phyloP scores from a whole-genome alignment of 768 basidiomycete genomes.

The Tricholoma sp. region DNA sequence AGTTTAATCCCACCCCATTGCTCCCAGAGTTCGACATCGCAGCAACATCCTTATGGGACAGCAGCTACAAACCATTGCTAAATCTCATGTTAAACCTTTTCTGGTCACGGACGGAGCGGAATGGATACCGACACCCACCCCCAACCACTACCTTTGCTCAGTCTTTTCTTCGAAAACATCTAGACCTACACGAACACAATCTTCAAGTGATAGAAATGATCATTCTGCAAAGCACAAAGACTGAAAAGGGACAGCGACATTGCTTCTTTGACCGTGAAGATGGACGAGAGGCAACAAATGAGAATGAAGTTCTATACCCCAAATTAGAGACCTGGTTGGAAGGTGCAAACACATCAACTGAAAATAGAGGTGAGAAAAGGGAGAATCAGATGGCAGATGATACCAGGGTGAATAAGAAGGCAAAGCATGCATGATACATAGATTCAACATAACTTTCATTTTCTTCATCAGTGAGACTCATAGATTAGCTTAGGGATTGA shows the following conservation, averaged over 20 bases:
- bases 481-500: too few relatives aligned
- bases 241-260: background rate
- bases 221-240: background rate
- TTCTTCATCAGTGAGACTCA: background rate
- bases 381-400: background rate
- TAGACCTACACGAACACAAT: too few relatives aligned
- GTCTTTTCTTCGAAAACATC: too few relatives aligned
- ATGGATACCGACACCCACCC: background rate
- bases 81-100: background rate
- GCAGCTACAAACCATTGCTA: too few relatives aligned
- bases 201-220: too few relatives aligned
- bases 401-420: background rate
- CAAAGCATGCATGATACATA: background rate
- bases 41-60: too few relatives aligned
- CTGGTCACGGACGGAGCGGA: background rate
- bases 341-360: background rate
- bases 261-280: background rate
- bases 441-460: too few relatives aligned
- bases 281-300: background rate
- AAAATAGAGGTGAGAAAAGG: background rate
- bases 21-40: too few relatives aligned
- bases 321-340: background rate
- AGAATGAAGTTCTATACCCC: too few relatives aligned
- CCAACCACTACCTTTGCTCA: background rate
- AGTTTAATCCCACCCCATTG: too few relatives aligned